Conservation (phyloP, 805 yeast genomes). For the Sugiyamaella valdiviana region DNA sequence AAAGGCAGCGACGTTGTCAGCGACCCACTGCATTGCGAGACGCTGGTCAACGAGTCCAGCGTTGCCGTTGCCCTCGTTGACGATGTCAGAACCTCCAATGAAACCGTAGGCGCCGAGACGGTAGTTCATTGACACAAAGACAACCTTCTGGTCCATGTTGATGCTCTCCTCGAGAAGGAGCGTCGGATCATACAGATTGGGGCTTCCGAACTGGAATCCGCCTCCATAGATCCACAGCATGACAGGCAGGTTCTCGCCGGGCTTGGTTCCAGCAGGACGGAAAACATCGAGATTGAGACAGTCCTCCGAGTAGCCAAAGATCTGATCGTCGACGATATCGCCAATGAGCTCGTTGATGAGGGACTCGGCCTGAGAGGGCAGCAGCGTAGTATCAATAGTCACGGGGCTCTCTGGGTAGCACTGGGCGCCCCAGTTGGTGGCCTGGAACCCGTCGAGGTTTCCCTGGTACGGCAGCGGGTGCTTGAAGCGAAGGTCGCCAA, state of each 20-base stretch:
- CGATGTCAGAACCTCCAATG: slow-evolving; percentile 24
- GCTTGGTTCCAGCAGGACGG: slow-evolving; percentile 18
- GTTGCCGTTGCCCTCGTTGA: slow-evolving; percentile 26
- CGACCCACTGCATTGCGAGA: slow-evolving; percentile 32
- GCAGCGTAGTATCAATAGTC: not conserved
- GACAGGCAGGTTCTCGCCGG: slow-evolving; percentile 20
- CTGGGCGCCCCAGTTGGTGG: slow-evolving; percentile 13
- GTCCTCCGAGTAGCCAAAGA: slow-evolving; percentile 21
- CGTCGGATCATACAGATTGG: slow-evolving; percentile 16
- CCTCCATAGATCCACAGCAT: slow-evolving; percentile 35
- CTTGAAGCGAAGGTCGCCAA: slow-evolving; percentile 25
- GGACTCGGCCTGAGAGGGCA: not conserved
- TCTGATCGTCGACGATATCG: not conserved
- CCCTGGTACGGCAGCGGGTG: slow-evolving; percentile 14
- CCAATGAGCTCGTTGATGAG: not conserved
- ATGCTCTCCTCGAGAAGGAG: slow-evolving; percentile 11
- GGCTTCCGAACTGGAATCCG: slow-evolving; percentile 25
- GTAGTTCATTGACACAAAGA: slow-evolving; percentile 30
- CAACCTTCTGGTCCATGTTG: slow-evolving; percentile 13
- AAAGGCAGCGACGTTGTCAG: slow-evolving; percentile 31
- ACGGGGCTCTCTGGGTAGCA: not conserved
- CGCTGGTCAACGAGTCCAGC: slow-evolving; percentile 36
- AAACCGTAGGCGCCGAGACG: slow-evolving; percentile 34
- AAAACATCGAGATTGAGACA: slow-evolving; percentile 27
- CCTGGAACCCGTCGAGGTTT: slow-evolving; percentile 13